A percentile compares a stretch with the other conserved stretches of the same genome.
Conservation (phyloP, 2,329 filamentous ascomycete genomes). For the Sclerotinia nivalis region DNA sequence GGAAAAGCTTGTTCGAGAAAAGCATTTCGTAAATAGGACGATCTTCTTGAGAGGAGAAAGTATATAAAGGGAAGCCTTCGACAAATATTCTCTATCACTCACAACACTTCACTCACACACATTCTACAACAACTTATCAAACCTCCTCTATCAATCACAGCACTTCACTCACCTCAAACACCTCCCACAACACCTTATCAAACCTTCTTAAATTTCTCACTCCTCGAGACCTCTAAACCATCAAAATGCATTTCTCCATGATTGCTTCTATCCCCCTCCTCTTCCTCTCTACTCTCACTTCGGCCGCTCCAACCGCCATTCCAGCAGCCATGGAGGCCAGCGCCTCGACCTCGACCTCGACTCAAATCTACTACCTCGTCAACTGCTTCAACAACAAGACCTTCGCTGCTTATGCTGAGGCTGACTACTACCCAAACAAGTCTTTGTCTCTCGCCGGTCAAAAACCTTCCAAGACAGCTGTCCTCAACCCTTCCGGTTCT, state of each 20-base stretch:
- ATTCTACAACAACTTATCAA: neutral
- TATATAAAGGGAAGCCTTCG: conserved; percentile 17
- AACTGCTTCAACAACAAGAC: conserved; percentile 23
- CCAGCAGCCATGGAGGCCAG: conserved; percentile 7
- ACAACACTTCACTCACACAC: conserved; percentile 2
- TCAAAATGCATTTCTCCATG: conserved; percentile 23
- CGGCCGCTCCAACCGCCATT: conserved; percentile 9
- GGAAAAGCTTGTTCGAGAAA: neutral
- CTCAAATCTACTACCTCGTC: conserved; percentile 22
- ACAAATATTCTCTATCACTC: conserved; percentile 4
- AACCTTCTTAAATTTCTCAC: conserved; percentile 1
- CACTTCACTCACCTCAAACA: conserved; percentile 9
- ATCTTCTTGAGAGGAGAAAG: neutral
- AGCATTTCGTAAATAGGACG: neutral
- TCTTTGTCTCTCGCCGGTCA: conserved; percentile 5
- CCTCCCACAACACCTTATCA: neutral
- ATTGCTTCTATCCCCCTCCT: conserved; percentile 19
- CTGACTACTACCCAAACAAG: conserved; percentile 14
- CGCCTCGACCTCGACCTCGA: neutral
- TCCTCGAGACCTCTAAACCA: neutral
- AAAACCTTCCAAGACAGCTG: neutral
- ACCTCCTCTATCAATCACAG: conserved; percentile 2
- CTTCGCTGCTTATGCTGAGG: conserved; percentile 12
- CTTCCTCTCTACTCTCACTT: conserved; percentile 17
- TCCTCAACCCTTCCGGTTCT: conserved; percentile 11